A percentile compares a stretch with the other conserved stretches of the same genome.
Evolutionary conservation across 805 yeast species (phyloP).

Genomic region (Teunomyces cretensis): DNA sequence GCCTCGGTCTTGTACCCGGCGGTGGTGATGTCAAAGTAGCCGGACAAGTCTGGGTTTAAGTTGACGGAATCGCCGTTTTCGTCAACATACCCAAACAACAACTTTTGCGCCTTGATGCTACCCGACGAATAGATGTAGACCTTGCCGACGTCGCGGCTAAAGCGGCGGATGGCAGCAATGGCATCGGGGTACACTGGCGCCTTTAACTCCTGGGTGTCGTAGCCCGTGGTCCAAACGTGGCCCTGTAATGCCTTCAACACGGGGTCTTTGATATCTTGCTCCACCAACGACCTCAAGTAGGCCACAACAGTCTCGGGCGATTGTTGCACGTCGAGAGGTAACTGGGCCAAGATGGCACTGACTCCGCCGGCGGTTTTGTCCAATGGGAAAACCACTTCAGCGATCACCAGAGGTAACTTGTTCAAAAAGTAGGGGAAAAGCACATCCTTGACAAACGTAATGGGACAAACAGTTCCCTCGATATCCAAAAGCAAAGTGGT

Average conservation of each 20-base stretch:
- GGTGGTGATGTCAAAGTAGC: constrained; percentile 83
- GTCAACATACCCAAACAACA: constrained; percentile 67
- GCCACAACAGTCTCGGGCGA: constrained; percentile 32
- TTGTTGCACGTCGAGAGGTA: constrained; percentile 39
- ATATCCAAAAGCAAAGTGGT: constrained; percentile 58
- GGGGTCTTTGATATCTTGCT: constrained; percentile 73
- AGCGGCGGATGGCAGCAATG: constrained; percentile 47
- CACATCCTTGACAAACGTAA: constrained; percentile 77
- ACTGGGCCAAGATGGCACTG: constrained; percentile 36
- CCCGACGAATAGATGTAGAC: constrained; percentile 88
- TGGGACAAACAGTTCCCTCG: constrained; percentile 93
- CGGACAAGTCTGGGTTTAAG: constrained; percentile 47
- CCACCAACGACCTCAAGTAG: constrained; percentile 60
- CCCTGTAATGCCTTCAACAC: constrained; percentile 81
- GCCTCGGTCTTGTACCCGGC: constrained; percentile 69
- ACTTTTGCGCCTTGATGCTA: constrained; percentile 79
- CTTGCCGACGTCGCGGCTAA: constrained; percentile 27
- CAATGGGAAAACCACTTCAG: constrained; percentile 23
- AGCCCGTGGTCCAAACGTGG: constrained; percentile 76
- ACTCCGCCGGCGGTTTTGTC: constrained; percentile 21
- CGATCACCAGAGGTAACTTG: constrained; percentile 43
- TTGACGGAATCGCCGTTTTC: constrained; percentile 41
- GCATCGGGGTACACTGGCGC: constrained; percentile 83
- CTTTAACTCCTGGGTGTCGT: constrained; percentile 66
- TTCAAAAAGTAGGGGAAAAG: constrained; percentile 73